Conservation (phyloP, 306 rosid genomes). For the Cucumis cinereus region DNA sequence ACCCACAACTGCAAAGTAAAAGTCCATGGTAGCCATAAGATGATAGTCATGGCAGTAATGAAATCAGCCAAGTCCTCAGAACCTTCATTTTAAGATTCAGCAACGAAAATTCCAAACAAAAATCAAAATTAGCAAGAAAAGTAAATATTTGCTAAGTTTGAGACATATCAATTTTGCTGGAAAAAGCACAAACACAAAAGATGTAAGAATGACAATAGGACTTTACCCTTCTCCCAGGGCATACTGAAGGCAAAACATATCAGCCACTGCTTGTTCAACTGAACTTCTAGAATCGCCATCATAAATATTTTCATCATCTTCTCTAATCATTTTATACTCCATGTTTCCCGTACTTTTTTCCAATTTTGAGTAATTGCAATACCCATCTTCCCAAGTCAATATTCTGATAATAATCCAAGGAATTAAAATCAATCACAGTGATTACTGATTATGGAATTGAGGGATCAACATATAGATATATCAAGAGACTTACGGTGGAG, state of each 20-base stretch:
- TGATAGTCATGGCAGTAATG: conserved; percentile 4
- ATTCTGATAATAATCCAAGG: conserved; percentile 29
- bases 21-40: not conserved
- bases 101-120: not conserved
- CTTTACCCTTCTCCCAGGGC: conserved; percentile 69
- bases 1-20: conserved; percentile 3
- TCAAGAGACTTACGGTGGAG: conserved; percentile 17
- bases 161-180: not conserved
- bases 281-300: conserved; percentile 27
- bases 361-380: conserved; percentile 31
- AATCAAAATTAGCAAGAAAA: not conserved
- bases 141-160: not conserved
- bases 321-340: conserved; percentile 20
- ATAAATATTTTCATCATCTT: conserved; percentile 7
- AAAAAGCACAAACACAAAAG: not conserved
- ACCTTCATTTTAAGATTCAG: conserved; percentile 6
- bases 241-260: conserved; percentile 50
- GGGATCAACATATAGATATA: not conserved
- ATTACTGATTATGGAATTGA: not conserved
- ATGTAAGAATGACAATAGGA: conserved; percentile 6
- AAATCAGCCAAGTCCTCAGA: conserved; percentile 15
- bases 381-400: conserved; percentile 78
- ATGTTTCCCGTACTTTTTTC: conserved; percentile 20
- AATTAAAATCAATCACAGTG: not conserved
- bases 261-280: conserved; percentile 36